Evolutionary conservation across 2,329 filamentous ascomycete genomes (phyloP).

Genomic region (Fusarium haematococcum): DNA sequence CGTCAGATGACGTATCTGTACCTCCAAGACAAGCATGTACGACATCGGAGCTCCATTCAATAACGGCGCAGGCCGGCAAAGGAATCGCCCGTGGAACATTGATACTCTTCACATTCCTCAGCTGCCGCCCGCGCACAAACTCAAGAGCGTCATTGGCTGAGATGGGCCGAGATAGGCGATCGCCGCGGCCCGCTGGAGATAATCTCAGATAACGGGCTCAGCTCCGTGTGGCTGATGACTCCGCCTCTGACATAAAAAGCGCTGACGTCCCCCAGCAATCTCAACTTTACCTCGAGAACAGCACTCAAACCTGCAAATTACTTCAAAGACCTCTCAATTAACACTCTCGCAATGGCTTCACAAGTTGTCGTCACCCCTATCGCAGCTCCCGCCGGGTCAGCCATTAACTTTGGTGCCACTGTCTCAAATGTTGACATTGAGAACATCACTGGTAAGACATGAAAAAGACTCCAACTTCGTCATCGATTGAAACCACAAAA

Average conservation of each 20-base stretch:
- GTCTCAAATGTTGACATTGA: constrained; percentile 71
- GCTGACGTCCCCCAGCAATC: not conserved
- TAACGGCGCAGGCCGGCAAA: not conserved
- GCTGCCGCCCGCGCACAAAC: not conserved
- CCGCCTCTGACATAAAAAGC: constrained; percentile 18
- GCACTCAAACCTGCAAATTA: not conserved
- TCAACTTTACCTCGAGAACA: not conserved
- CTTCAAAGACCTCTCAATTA: not conserved
- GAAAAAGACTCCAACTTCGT: not conserved
- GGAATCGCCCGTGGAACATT: not conserved
- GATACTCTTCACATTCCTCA: not conserved
- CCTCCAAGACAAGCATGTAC: not conserved
- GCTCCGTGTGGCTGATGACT: not conserved
- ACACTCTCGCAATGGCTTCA: constrained; percentile 33
- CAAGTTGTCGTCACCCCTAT: constrained; percentile 53
- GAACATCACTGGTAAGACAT: constrained; percentile 68
- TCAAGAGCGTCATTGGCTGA: not conserved
- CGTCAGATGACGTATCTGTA: not conserved
- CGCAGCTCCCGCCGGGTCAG: constrained; percentile 50
- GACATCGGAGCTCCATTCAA: not conserved
- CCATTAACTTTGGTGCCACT: constrained; percentile 70
- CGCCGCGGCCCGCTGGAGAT: constrained; percentile 22
- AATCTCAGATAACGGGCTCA: not conserved
- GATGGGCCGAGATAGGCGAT: constrained; percentile 32
- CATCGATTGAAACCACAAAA: constrained; percentile 14